Percentiles rank a stretch among this genome's conserved stretches.
phyloP scores from a whole-genome alignment of 1,284 basidiomycete genomes.

The Sanghuangporus sanghuang region DNA sequence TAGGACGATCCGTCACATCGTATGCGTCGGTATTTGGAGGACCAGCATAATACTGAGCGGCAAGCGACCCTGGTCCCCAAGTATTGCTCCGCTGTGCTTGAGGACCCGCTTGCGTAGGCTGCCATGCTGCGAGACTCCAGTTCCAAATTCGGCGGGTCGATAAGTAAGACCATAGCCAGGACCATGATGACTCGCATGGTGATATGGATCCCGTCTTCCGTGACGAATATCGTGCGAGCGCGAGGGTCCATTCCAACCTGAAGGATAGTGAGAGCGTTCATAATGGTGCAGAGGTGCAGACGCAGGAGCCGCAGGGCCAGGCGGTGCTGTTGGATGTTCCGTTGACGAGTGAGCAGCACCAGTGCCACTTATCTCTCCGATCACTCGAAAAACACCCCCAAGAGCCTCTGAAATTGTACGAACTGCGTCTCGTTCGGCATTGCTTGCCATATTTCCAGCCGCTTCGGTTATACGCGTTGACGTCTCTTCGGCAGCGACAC shows the following conservation, averaged over 20 bases:
- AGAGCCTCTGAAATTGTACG: constrained; percentile 59
- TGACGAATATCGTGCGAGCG: constrained; percentile 5
- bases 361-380: constrained; percentile 34
- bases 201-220: not conserved
- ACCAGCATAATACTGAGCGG: not conserved
- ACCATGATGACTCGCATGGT: not conserved
- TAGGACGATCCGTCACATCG: constrained; percentile 3
- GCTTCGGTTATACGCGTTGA: constrained; percentile 24
- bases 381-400: constrained; percentile 47
- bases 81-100: not conserved
- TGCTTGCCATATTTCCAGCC: constrained; percentile 39
- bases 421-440: constrained; percentile 59
- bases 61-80: not conserved
- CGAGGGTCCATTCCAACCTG: not conserved
- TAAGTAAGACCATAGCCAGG: not conserved
- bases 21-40: not conserved
- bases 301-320: constrained; percentile 18
- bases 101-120: not conserved
- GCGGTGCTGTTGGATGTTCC: not conserved
- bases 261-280: constrained; percentile 5
- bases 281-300: constrained; percentile 15
- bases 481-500: constrained; percentile 39
- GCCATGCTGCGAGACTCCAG: not conserved
- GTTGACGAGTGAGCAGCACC: not conserved
- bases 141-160: not conserved